A percentile compares a stretch with the other conserved stretches of the same genome.
Evolutionary conservation across 306 rosid species (phyloP).

Genomic region (Vigna unguiculata): DNA sequence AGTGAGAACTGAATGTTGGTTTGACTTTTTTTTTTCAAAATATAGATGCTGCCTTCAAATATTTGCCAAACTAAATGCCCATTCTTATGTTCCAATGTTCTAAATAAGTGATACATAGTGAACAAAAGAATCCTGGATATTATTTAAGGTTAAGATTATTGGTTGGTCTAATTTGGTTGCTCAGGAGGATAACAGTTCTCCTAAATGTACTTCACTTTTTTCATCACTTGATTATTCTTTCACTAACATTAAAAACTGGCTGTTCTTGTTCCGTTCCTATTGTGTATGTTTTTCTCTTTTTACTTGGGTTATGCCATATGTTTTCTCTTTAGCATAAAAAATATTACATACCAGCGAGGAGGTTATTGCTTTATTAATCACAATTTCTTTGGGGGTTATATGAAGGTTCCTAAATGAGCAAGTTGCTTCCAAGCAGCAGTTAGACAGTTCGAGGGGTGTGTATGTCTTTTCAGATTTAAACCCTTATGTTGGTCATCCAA

Average conservation of each 20-base stretch:
- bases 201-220: slow-evolving; percentile 1
- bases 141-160: neutral
- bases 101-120: slow-evolving; percentile 5
- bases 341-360: neutral
- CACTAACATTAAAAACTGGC: neutral
- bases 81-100: slow-evolving; percentile 12
- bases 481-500: slow-evolving; percentile 95
- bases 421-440: slow-evolving; percentile 66
- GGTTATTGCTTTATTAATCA: slow-evolving; percentile 37
- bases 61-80: slow-evolving; percentile 4
- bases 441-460: slow-evolving; percentile 79
- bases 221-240: neutral
- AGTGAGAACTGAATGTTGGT: slow-evolving; percentile 14
- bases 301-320: slow-evolving; percentile 25
- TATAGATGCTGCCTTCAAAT: neutral
- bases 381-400: slow-evolving; percentile 42
- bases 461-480: slow-evolving; percentile 97
- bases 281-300: neutral
- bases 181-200: neutral
- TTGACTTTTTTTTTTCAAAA: slow-evolving; percentile 1
- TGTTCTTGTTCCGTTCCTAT: neutral
- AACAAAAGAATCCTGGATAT: neutral
- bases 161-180: slow-evolving; percentile 8
- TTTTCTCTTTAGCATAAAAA: slow-evolving; percentile 6
- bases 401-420: slow-evolving; percentile 85